These are phyloP conservation scores for Cyclospora cayetanensis DNA, from an alignment of 169 alveolate genomes.

Conservation along the genomic window DNA sequence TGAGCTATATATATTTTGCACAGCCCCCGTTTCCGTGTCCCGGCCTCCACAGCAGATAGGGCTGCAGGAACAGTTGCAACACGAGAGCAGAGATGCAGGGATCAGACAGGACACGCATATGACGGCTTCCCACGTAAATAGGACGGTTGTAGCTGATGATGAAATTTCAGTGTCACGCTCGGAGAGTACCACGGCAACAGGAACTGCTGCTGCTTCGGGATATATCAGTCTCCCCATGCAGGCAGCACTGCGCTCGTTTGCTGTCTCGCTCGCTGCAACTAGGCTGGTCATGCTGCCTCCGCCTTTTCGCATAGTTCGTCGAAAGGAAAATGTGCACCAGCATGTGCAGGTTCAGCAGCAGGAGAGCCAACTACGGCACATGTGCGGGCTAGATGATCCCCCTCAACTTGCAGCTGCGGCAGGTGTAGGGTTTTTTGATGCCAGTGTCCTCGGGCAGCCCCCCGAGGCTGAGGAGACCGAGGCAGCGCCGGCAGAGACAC, in stretches of 20 bases:
- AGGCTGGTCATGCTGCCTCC: constrained; percentile 64
- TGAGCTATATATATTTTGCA: constrained; percentile 24
- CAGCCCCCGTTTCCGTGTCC: constrained; percentile 22
- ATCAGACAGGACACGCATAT: too few species aligned
- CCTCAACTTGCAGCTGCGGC: neutral
- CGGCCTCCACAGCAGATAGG: neutral
- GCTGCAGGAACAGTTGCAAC: constrained; percentile 10
- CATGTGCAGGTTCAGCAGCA: neutral
- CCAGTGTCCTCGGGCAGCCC: neutral
- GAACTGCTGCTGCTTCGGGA: constrained; percentile 48
- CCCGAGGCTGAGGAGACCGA: constrained; percentile 33
- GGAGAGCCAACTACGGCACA: neutral
- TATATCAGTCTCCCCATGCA: constrained; percentile 54
- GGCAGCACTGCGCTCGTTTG: constrained; percentile 64
- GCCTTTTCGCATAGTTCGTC: constrained; percentile 51
- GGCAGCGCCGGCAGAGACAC: constrained; percentile 47
- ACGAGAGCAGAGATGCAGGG: neutral
- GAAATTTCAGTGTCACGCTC: neutral
- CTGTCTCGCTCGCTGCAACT: constrained; percentile 60
- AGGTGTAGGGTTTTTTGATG: constrained; percentile 21
- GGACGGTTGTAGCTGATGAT: neutral
- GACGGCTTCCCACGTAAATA: too few species aligned
- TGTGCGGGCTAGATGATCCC: constrained; percentile 6
- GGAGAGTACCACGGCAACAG: neutral
- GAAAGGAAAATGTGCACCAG: neutral